Percentiles rank a stretch among this genome's conserved stretches.
phyloP scores from a whole-genome alignment of 2,329 filamentous ascomycete species.

The Claviceps fusiformis region DNA sequence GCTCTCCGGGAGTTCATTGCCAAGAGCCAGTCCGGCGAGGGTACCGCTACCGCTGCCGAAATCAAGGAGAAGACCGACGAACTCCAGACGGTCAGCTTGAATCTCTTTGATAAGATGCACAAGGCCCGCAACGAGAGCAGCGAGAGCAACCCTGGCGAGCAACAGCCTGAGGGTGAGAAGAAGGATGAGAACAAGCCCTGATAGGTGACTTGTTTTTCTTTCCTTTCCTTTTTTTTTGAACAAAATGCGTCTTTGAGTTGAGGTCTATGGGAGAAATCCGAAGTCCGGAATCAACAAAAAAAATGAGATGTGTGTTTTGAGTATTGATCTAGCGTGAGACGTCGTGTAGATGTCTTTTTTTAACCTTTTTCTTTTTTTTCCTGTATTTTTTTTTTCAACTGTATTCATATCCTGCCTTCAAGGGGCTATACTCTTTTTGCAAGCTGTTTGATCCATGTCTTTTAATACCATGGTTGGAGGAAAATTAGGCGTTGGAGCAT shows the following conservation, averaged over 20 bases:
- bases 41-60: constrained; percentile 70
- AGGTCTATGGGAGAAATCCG: too few species aligned
- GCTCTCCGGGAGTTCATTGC: constrained; percentile 76
- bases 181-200: constrained; percentile 61
- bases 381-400: constrained; percentile 14
- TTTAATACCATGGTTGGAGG: constrained; percentile 33
- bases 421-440: constrained; percentile 20
- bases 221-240: constrained; percentile 5
- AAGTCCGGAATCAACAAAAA: neutral
- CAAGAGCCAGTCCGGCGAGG: constrained; percentile 91
- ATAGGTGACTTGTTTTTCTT: constrained; percentile 11
- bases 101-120: constrained; percentile 99
- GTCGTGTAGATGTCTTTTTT: constrained; percentile 19
- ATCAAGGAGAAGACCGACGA: constrained; percentile 99
- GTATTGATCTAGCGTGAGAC: constrained; percentile 20
- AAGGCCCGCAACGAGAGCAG: constrained; percentile 61
- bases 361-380: constrained; percentile 26
- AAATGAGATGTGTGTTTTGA: constrained; percentile 13
- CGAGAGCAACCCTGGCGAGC: constrained; percentile 34
- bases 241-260: neutral
- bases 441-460: constrained; percentile 29
- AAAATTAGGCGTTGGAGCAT: constrained; percentile 37
- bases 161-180: constrained; percentile 56
- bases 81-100: constrained; percentile 88
- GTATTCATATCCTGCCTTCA: constrained; percentile 37